A percentile compares a stretch with the other conserved stretches of the same genome.
Conservation (phyloP, 306 rosid genomes). For the Clitoria ternatea region DNA sequence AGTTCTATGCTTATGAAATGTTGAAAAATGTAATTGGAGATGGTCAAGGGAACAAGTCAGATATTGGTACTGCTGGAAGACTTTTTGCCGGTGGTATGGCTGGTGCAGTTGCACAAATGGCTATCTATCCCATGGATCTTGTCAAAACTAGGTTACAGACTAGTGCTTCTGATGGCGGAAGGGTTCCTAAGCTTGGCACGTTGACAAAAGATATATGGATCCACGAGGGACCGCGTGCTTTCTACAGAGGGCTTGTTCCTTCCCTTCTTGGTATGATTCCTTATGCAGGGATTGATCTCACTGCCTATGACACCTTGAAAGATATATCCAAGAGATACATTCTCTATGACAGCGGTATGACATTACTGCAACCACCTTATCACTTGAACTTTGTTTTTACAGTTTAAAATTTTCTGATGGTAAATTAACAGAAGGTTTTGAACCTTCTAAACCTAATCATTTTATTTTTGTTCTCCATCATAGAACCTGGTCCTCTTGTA, state of each 20-base stretch:
- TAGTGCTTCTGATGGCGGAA: slow-evolving; percentile 45
- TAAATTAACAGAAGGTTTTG: not conserved
- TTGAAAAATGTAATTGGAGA: slow-evolving; percentile 41
- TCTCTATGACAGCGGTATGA: slow-evolving; percentile 44
- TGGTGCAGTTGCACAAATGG: slow-evolving; percentile 51
- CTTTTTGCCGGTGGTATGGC: slow-evolving; percentile 54
- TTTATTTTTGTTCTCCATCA: not conserved
- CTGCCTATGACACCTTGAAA: slow-evolving; percentile 52
- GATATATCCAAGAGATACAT: slow-evolving; percentile 44
- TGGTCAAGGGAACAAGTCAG: slow-evolving; percentile 27
- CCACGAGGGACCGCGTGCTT: slow-evolving; percentile 57
- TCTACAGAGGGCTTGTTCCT: slow-evolving; percentile 50
- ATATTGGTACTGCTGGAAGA: slow-evolving; percentile 44
- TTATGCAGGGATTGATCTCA: slow-evolving; percentile 59
- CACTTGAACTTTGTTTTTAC: slow-evolving; percentile 9
- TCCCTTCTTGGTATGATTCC: slow-evolving; percentile 59
- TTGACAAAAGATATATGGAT: slow-evolving; percentile 51
- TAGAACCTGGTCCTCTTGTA: slow-evolving; percentile 48
- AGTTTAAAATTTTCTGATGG: not conserved
- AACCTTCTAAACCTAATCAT: not conserved
- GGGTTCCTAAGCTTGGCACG: slow-evolving; percentile 36
- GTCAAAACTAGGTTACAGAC: slow-evolving; percentile 55
- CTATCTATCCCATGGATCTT: slow-evolving; percentile 48
- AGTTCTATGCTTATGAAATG: slow-evolving; percentile 49
- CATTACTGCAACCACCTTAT: slow-evolving; percentile 2